phyloP scores from a whole-genome alignment of 805 yeast species.

The Candida tallmaniae region DNA sequence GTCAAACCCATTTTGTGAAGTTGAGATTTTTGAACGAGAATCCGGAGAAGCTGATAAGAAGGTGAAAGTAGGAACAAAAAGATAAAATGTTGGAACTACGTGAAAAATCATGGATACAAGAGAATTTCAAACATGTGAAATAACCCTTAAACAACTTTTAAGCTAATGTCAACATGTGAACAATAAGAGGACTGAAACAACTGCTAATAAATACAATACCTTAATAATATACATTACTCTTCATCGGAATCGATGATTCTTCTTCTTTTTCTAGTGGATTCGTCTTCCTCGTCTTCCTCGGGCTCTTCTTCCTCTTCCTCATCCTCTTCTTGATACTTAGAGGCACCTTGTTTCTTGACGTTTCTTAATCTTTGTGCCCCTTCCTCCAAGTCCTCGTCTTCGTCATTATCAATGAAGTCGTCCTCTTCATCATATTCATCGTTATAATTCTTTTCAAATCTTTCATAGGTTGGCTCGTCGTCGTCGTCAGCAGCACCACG shows the following conservation, averaged over 20 bases:
- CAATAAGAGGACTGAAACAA: too few species aligned
- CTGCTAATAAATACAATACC: too few species aligned
- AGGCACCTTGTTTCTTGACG: slow-evolving; percentile 53
- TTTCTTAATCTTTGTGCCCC: slow-evolving; percentile 57
- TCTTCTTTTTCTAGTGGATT: slow-evolving; percentile 36
- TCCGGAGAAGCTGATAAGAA: too few species aligned
- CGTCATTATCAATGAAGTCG: slow-evolving; percentile 43
- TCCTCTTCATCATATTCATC: slow-evolving; percentile 37
- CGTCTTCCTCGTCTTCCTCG: slow-evolving; percentile 49
- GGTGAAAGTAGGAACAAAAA: too few species aligned
- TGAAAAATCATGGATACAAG: too few species aligned
- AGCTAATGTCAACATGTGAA: too few species aligned
- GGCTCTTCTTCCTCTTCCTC: slow-evolving; percentile 29
- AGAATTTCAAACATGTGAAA: too few species aligned
- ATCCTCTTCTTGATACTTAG: slow-evolving; percentile 32
- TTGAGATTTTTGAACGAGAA: too few species aligned
- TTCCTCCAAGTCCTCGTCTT: slow-evolving; percentile 42
- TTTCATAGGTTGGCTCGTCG: slow-evolving; percentile 34
- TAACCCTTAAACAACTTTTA: too few species aligned
- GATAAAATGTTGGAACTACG: too few species aligned
- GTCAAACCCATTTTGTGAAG: neutral
- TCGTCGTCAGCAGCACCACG: slow-evolving; percentile 16
- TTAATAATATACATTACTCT: slow-evolving; percentile 21
- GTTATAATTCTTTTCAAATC: slow-evolving; percentile 34
- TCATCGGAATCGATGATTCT: slow-evolving; percentile 49